phyloP scores from a whole-genome alignment of 2,329 filamentous ascomycete species.

The Fusarium tanahbumbuense region DNA sequence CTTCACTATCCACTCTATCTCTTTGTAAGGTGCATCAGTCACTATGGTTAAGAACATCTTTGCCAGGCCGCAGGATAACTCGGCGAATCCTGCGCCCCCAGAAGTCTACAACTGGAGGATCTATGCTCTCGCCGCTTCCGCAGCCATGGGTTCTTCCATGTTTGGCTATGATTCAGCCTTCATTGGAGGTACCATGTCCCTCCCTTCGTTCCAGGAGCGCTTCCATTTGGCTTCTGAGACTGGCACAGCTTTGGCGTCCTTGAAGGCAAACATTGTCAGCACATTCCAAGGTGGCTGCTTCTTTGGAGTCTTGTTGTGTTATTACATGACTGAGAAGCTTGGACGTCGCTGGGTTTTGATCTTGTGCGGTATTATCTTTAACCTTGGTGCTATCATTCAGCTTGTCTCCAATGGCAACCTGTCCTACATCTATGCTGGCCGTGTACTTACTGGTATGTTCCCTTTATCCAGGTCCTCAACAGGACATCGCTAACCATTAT shows the following conservation, averaged over 20 bases:
- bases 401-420: not conserved
- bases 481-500: accelerated
- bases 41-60: conserved; percentile 5
- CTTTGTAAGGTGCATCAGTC: not conserved
- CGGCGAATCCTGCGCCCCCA: conserved; percentile 7
- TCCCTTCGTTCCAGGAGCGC: conserved; percentile 9
- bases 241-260: not conserved
- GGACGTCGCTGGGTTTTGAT: conserved; percentile 2
- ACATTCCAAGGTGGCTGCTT: conserved; percentile 8
- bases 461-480: not conserved
- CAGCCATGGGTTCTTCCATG: conserved; percentile 19
- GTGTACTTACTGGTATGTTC: not conserved
- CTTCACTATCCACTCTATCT: too few relatives aligned
- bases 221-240: not conserved
- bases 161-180: conserved; percentile 32
- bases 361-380: not conserved
- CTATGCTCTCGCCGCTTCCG: conserved; percentile 1
- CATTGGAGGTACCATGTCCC: conserved; percentile 13
- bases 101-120: conserved; percentile 16
- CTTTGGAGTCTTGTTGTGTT: conserved; percentile 2
- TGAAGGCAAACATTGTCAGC: conserved; percentile 14
- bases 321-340: not conserved
- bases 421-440: conserved; percentile 1
- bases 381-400: conserved; percentile 2
- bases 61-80: conserved; percentile 4